Evolutionary conservation across 2,329 filamentous ascomycete species (phyloP), one percentile per base, ranked within the genome.

Genomic region (Fusarium drepaniforme): DNA sequence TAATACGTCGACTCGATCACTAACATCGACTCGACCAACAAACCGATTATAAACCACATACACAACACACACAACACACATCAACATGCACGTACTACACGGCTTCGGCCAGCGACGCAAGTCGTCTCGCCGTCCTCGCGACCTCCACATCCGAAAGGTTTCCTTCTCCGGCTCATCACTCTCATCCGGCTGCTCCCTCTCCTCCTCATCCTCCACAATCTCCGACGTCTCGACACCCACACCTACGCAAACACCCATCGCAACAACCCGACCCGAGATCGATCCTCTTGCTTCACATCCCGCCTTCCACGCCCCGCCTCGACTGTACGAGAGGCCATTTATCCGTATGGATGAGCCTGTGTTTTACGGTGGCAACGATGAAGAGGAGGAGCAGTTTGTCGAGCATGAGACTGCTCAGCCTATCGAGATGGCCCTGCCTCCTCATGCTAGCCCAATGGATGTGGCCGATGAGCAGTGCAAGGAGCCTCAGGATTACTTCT

Each of bases 121-220:
- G 77, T 77, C 79, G 61, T 70, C 78, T 68, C 81, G 74, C 61
- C 79, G 79, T 25, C 81, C 83, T 38, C 79, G 82, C 58, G 80
- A 84, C 64, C 80, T 85, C 28, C 82, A 83, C 70, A 84, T 85
- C 67, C 82, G 83, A 78, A 85, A 85, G 77, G 75, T 85, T 58
- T 85, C 83, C 53, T 83, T 84, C 75, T 84, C 83, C 21, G 83
- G 83, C 71, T 83, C 80, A 64, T 84, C 83, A 2, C 81, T 84
- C 65, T 82, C 81, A 9, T 82, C 81, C 8, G 82, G 78, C 71
- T 81, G 81, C 77, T 84, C 83, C 51, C 79, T 81, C 35, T 80
- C 82, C 35, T 80, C 82, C 18, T 80, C 82, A 8, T 79, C 81
- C 58, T 81, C 81, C 23, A 78, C 79, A n/a, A 78, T 80, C 60